These are phyloP conservation scores for Chytriomyces sp. DNA, from an alignment of 192 early-diverging fungal species.

Conservation along the genomic window DNA sequence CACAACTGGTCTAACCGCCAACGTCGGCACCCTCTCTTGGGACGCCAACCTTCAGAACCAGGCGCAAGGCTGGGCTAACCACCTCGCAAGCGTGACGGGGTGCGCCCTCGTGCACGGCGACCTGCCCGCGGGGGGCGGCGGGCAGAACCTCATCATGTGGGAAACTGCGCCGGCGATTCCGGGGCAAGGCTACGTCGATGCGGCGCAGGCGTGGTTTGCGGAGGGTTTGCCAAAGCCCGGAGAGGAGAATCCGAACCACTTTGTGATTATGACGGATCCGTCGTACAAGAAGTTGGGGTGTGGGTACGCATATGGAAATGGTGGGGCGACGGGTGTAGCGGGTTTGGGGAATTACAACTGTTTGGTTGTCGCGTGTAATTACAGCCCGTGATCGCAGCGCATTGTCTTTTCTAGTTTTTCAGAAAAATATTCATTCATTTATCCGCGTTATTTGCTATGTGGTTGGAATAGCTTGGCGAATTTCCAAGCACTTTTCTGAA, in stretches of 20 bases:
- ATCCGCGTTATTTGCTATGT: too few species aligned
- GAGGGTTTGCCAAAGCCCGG: background rate
- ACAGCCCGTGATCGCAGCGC: too few species aligned
- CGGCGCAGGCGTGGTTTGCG: background rate
- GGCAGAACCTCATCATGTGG: conserved; percentile 6
- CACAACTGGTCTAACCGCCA: background rate
- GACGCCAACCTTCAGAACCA: background rate
- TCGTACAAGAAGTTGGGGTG: background rate
- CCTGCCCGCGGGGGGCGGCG: background rate
- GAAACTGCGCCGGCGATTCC: background rate
- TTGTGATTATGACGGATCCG: background rate
- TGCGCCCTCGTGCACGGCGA: background rate
- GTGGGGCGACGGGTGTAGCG: background rate
- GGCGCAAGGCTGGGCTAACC: background rate
- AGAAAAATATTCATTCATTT: background rate
- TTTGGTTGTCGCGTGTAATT: background rate
- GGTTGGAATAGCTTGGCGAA: too few species aligned
- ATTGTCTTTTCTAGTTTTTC: background rate
- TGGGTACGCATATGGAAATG: background rate
- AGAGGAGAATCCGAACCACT: background rate
- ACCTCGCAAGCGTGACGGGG: background rate
- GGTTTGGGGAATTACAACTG: background rate
- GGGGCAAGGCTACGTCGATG: background rate
- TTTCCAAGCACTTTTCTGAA: too few species aligned
- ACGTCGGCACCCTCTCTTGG: background rate